Conservation (phyloP, 164 flowering plant genomes). For the Umbilicus rupestris region DNA sequence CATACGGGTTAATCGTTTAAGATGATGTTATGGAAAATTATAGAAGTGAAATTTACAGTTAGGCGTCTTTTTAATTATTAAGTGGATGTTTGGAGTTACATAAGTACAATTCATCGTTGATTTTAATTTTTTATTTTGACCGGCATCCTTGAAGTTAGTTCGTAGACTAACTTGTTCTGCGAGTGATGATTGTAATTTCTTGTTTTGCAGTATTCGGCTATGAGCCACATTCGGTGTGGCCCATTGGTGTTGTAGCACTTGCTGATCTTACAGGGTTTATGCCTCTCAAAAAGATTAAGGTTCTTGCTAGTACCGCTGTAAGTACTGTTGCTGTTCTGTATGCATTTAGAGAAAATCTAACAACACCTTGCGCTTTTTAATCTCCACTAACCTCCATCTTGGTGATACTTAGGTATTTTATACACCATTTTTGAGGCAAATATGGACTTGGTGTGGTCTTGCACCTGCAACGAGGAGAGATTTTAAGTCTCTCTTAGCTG, state of each 20-base stretch:
- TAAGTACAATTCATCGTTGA: too few species aligned
- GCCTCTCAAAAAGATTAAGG: slow-evolving; percentile 76
- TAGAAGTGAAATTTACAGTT: too few species aligned
- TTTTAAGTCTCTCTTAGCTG: slow-evolving; percentile 49
- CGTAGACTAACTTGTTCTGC: too few species aligned
- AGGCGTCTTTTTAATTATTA: too few species aligned
- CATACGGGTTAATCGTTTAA: not conserved
- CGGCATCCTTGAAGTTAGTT: too few species aligned
- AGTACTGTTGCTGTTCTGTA: slow-evolving; percentile 16
- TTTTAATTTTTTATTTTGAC: too few species aligned
- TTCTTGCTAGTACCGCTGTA: slow-evolving; percentile 88
- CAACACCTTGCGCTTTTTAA: not conserved
- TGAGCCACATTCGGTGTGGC: slow-evolving; percentile 95
- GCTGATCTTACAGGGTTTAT: slow-evolving; percentile 68
- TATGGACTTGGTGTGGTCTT: slow-evolving; percentile 96
- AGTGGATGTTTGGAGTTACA: too few species aligned
- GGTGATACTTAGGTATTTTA: slow-evolving; percentile 53
- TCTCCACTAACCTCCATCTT: not conserved
- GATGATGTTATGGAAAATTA: too few species aligned
- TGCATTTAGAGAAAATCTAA: not conserved
- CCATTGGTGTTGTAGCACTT: slow-evolving; percentile 76
- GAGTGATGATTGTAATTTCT: slow-evolving; percentile 6
- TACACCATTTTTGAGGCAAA: slow-evolving; percentile 82
- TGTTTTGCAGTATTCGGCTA: slow-evolving; percentile 68
- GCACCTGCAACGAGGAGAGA: slow-evolving; percentile 67